Evolutionary conservation across 2,329 filamentous ascomycete species (phyloP).

Genomic region (Alternaria viburni): DNA sequence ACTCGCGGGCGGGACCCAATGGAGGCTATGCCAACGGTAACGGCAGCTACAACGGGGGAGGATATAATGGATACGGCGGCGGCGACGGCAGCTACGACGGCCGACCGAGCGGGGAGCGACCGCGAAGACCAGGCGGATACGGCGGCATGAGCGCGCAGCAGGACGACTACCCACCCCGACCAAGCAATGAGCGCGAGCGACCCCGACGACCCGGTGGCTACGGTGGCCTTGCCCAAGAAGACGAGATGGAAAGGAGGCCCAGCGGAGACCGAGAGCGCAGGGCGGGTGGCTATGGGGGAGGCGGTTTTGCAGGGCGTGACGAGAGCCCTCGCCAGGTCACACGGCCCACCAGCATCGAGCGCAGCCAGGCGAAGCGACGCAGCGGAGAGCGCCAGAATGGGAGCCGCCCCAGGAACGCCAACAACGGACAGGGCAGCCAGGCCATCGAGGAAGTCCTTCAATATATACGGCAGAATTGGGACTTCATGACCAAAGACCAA

Average conservation of each 20-base stretch:
- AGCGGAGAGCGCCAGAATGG: conserved; percentile 45
- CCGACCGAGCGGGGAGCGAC: conserved; percentile 35
- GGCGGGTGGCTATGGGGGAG: conserved; percentile 48
- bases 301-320: conserved; percentile 29
- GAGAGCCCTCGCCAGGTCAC: conserved; percentile 39
- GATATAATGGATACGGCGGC: conserved; percentile 30
- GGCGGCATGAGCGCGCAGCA: conserved; percentile 29
- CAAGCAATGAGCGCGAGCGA: conserved; percentile 24
- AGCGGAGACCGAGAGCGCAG: conserved; percentile 29
- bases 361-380: conserved; percentile 49
- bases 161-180: conserved; percentile 23
- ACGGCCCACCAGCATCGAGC: conserved; percentile 51
- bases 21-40: conserved; percentile 46
- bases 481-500: conserved; percentile 84
- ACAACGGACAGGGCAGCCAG: conserved; percentile 49
- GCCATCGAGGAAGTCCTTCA: conserved; percentile 69
- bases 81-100: conserved; percentile 20
- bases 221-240: conserved; percentile 38
- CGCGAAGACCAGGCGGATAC: conserved; percentile 42
- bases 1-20: conserved; percentile 40
- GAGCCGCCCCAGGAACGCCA: conserved; percentile 36
- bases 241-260: conserved; percentile 27
- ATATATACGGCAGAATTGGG: conserved; percentile 88
- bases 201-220: conserved; percentile 32
- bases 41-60: conserved; percentile 22